These are phyloP conservation scores for Pittosporum tobira DNA, from an alignment of 129 eudicot species.

Conservation along the genomic window DNA sequence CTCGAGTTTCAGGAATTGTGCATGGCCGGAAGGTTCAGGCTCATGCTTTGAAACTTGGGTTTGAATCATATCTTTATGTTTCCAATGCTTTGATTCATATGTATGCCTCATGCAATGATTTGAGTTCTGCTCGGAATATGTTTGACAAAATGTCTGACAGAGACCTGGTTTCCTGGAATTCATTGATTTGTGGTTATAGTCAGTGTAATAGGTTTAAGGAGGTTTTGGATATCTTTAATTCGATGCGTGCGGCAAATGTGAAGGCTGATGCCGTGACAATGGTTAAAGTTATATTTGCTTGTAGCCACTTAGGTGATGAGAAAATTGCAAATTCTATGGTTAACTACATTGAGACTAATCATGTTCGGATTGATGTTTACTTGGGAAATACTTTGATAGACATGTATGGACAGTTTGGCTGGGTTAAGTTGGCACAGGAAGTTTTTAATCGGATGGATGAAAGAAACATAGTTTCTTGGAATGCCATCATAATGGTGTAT, in stretches of 20 bases:
- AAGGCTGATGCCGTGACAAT: constrained; percentile 51
- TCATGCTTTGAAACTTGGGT: constrained; percentile 48
- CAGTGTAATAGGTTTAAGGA: constrained; percentile 33
- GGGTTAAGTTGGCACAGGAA: constrained; percentile 26
- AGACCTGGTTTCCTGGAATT: constrained; percentile 64
- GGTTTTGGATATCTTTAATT: constrained; percentile 38
- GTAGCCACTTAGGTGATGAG: constrained; percentile 41
- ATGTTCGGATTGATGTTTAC: constrained; percentile 47
- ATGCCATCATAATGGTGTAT: constrained; percentile 45
- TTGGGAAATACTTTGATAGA: constrained; percentile 67
- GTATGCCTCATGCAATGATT: constrained; percentile 40
- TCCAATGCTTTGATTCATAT: constrained; percentile 52
- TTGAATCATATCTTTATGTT: constrained; percentile 40
- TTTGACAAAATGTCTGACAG: constrained; percentile 56
- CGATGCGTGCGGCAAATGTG: constrained; percentile 32
- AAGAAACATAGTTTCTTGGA: constrained; percentile 59
- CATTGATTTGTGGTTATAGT: constrained; percentile 54
- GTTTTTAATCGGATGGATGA: constrained; percentile 48
- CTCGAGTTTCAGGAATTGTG: constrained; percentile 26
- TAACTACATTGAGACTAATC: constrained; percentile 30
- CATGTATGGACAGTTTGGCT: constrained; percentile 46
- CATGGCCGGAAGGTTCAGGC: constrained; percentile 44
- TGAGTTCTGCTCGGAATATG: constrained; percentile 35
- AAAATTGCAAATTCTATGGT: constrained; percentile 30
- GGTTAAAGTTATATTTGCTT: constrained; percentile 59